Percentiles rank a stretch among this genome's conserved stretches.
phyloP scores from a whole-genome alignment of 2,329 filamentous ascomycete genomes.

The Pseudogymnoascus sp. region DNA sequence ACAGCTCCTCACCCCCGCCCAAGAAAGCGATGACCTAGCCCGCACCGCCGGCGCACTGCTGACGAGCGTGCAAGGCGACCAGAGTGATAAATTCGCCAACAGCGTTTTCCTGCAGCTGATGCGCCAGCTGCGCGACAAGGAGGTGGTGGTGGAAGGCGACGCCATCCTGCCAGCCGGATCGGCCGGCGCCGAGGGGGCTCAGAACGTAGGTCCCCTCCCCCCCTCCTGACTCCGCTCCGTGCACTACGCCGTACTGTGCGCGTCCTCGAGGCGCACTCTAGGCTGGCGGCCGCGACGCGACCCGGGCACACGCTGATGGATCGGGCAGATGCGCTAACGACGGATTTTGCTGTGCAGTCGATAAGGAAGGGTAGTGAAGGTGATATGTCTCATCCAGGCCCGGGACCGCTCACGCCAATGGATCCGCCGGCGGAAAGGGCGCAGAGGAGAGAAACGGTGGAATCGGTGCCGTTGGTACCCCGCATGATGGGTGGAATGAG shows the following conservation, averaged over 20 bases:
- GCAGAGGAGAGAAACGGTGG: too few species aligned
- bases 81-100: slow-evolving; percentile 66
- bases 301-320: background rate
- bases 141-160: slow-evolving; percentile 64
- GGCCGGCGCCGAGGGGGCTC: background rate
- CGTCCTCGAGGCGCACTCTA: background rate
- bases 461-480: too few species aligned
- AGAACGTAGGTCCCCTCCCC: background rate
- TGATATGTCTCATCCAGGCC: too few species aligned
- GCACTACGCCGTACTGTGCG: background rate
- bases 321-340: background rate
- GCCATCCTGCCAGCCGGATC: slow-evolving; percentile 39
- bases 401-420: too few species aligned
- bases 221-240: background rate
- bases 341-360: too few species aligned
- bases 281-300: background rate
- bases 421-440: too few species aligned
- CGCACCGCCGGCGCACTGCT: slow-evolving; percentile 64
- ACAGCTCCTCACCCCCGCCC: slow-evolving; percentile 36
- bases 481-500: too few species aligned
- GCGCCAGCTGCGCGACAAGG: slow-evolving; percentile 60
- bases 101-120: slow-evolving; percentile 71
- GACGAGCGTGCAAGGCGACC: slow-evolving; percentile 58
- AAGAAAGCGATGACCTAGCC: slow-evolving; percentile 52
- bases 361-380: too few species aligned